Base-by-base conservation (phyloP, 2,329 filamentous ascomycete species). In the Aspergillus oerlinghausenensis region DNA sequence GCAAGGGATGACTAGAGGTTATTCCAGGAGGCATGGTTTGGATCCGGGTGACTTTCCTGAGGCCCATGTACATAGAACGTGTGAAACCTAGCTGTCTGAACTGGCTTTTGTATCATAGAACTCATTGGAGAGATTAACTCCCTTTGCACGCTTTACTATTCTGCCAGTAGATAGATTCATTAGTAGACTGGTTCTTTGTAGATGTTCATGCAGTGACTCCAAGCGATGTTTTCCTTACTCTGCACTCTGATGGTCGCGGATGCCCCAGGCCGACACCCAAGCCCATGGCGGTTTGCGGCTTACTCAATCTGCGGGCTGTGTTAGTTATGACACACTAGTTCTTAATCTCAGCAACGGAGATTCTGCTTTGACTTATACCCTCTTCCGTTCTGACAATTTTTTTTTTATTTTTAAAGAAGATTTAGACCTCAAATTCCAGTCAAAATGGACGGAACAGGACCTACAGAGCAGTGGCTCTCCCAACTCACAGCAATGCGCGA, bases 401-500 rank as follows among this genome's bases (percentile, higher is more conserved):
- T 38, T 17, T 3, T 1, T 17, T 17, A 7, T 3, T 38, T 23
- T 2, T 47, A 25, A 3, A 14, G 5, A 47, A 23, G 5, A 25
- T 23, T n/a, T 19, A 19, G n/a, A 21, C 54, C 40, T 47, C 49
- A 32, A 3, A 35, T 32, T n/a, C 5, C 49, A 8, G 26, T 25
- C 38, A 57, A 49, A 17, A 63, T 63, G 61, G 56, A 59, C 26
- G 58, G 51, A 45, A 55, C 58, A n/a, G 61, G 40, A 11, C 59
- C 60, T 23, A 50, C 49, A 21, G 63, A 87, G 69, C 82, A 89
- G 83, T 97, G 94, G 94, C 86, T 93, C 63, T 83, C 86, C 57
- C 91, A 97, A 71, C 84, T 96, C 65, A 83, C 85, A 28, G 85
- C 88, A 32, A 97, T 99, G 94, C 88, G 88, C 68, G 83, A 88